A percentile compares a stretch with the other conserved stretches of the same genome.
These are phyloP conservation scores for Hansfordia pulvinata DNA, from an alignment of 2,329 filamentous ascomycete genomes.

Conservation along the genomic window DNA sequence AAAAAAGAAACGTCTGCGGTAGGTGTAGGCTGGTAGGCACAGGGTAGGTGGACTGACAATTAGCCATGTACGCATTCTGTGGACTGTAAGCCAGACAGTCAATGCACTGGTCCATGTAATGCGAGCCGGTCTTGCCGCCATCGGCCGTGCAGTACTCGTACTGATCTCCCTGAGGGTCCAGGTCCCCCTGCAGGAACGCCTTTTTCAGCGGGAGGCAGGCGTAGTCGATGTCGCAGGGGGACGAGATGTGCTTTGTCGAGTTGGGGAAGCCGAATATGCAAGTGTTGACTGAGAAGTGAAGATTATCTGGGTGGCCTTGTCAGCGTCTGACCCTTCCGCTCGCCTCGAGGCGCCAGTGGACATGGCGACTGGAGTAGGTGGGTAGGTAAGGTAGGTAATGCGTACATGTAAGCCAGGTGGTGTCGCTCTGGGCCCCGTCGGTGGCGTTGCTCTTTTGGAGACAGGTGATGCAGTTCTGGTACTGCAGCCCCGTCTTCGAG, in stretches of 20 bases:
- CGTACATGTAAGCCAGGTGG: slow-evolving; percentile 35
- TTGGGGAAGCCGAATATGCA: slow-evolving; percentile 27
- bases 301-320: slow-evolving; percentile 25
- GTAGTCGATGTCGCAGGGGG: slow-evolving; percentile 26
- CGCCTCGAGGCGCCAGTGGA: background rate
- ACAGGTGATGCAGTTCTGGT: slow-evolving; percentile 30
- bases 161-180: slow-evolving; percentile 11
- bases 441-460: slow-evolving; percentile 28
- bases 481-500: slow-evolving; percentile 26
- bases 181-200: slow-evolving; percentile 19
- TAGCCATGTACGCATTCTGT: slow-evolving; percentile 28
- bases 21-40: no score
- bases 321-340: slow-evolving; percentile 3
- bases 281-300: slow-evolving; percentile 31
- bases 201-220: slow-evolving; percentile 25
- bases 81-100: slow-evolving; percentile 26
- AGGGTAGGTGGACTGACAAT: slow-evolving; percentile 27
- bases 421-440: slow-evolving; percentile 24
- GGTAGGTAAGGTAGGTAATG: no score
- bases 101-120: slow-evolving; percentile 21
- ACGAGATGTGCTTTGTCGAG: slow-evolving; percentile 18
- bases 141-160: slow-evolving; percentile 28
- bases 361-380: slow-evolving; percentile 11
- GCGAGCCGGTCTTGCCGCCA: slow-evolving; percentile 16
- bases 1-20: background rate